phyloP scores from a whole-genome alignment of 805 yeast genomes.

The Gaillardinia entomophila region DNA sequence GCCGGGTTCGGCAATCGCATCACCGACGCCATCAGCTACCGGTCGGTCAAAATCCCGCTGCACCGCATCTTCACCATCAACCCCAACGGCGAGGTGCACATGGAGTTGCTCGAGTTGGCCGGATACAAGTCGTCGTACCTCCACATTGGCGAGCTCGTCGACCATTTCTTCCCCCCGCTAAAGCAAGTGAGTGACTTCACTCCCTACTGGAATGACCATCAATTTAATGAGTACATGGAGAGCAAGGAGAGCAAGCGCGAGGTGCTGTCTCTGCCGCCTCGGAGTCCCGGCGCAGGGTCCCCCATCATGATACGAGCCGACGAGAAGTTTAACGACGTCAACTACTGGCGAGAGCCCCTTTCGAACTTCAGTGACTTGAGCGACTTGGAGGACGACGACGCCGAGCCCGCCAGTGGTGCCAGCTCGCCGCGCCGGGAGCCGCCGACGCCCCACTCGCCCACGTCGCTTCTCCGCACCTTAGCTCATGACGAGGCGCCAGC shows the following conservation, averaged over 20 bases:
- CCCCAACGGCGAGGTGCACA: conserved; percentile 94
- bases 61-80: conserved; percentile 94
- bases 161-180: conserved; percentile 91
- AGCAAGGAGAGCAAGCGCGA: conserved; percentile 7
- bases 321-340: conserved; percentile 76
- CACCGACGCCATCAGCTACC: conserved; percentile 91
- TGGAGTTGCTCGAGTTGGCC: conserved; percentile 91
- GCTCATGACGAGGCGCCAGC: conserved; percentile 1
- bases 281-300: conserved; percentile 10
- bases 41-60: conserved; percentile 90
- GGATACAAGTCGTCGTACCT: conserved; percentile 88
- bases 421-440: conserved; percentile 1
- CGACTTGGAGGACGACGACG: conserved; percentile 39
- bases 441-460: conserved; percentile 2
- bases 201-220: conserved; percentile 30
- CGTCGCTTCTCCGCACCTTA: conserved; percentile 1
- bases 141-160: conserved; percentile 87
- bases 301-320: conserved; percentile 34
- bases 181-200: conserved; percentile 25
- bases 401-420: neutral
- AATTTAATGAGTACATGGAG: conserved; percentile 28
- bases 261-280: neutral
- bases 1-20: conserved; percentile 98
- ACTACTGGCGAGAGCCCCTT: conserved; percentile 87
- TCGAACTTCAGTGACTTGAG: conserved; percentile 55